Evolutionary conservation across 169 alveolate genomes (phyloP), one percentile per base, ranked within the genome.

Genomic region (Besnoitia besnoiti): DNA sequence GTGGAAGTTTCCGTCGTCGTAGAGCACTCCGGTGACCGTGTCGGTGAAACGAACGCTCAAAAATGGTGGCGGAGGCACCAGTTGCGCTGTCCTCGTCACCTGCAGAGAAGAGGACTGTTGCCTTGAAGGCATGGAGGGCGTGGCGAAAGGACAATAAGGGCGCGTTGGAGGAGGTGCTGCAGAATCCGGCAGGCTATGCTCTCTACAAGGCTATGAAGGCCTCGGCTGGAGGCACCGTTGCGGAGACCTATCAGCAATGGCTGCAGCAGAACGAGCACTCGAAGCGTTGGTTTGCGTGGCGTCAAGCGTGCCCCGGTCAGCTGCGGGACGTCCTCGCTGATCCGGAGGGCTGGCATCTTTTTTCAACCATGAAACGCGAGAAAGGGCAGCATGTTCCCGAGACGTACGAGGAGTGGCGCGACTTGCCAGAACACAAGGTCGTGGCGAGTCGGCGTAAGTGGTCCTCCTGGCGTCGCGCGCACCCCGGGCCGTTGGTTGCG

Each of bases 401-500:
- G 27, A 89, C 93, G 0, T 89, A 89, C 79, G 89, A 75, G 35
- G 93, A 89, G 49, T 89, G 93, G 93, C 67, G 67, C 12, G 67
- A 55, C 67, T 55, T 87, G 39, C 93, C 93, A 0, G 90, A 90
- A 73, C 67, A 55, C 67, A 55, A 55, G 30, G 24, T 55, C 67
- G 67, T 55, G 5, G 67, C 30, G 67, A 55, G 67, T n/a, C 12
- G 67, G 30, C 67, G 67, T 21, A 55, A 21, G 67, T 67, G 80
- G 80, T 80, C 62, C 7, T 90, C 93, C 12, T 90, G 93, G 93
- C 93, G 93, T 47, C 90, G 90, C 50, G 93, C 77, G 51, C 93
- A 90, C 39, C 84, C 93, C 5, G 93, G 93, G 27, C 93, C 93
- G 50, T 35, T 33, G 80, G 80, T n/a, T 35, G 27, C 79, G 50